Evolutionary conservation across 2,329 filamentous ascomycete genomes (phyloP).

Genomic region (Cytospora paraplurivora): DNA sequence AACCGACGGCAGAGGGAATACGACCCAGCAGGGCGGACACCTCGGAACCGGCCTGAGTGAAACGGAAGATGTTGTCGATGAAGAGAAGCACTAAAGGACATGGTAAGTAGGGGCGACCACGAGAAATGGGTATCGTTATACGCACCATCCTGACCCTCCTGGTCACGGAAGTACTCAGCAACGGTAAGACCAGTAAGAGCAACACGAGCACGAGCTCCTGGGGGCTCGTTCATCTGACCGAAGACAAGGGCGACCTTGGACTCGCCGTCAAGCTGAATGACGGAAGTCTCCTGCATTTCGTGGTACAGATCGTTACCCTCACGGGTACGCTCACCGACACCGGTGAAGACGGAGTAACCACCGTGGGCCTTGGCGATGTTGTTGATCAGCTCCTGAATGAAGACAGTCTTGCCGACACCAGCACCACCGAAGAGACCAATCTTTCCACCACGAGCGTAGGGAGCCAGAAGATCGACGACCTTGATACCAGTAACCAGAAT

Average conservation of each 20-base stretch:
- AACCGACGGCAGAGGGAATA: constrained; percentile 99
- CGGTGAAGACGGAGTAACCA: constrained; percentile 99
- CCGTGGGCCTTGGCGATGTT: constrained; percentile 99
- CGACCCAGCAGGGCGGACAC: constrained; percentile 98
- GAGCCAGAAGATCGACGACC: constrained; percentile 98
- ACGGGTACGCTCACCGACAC: constrained; percentile 99
- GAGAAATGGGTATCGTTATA: constrained; percentile 20
- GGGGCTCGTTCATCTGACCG: constrained; percentile 99
- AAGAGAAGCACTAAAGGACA: constrained; percentile 80
- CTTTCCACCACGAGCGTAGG: constrained; percentile 99
- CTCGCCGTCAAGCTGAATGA: constrained; percentile 98
- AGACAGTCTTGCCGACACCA: constrained; percentile 99
- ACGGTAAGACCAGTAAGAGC: constrained; percentile 87
- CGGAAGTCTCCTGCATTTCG: constrained; percentile 99
- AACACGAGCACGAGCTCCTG: constrained; percentile 99
- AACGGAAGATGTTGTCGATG: constrained; percentile 99
- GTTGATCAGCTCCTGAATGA: constrained; percentile 99
- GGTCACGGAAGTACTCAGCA: constrained; percentile 79
- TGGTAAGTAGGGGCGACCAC: constrained; percentile 33
- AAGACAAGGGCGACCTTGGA: constrained; percentile 99
- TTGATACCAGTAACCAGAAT: constrained; percentile 99
- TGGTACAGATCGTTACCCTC: constrained; percentile 99
- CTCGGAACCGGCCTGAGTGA: constrained; percentile 99
- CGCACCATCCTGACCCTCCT: constrained; percentile 82
- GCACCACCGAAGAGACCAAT: constrained; percentile 99